Percentiles rank a stretch among this genome's conserved stretches.
These are phyloP conservation scores for Elsinoe perseae DNA, from an alignment of 2,329 filamentous ascomycete species.

Conservation along the genomic window DNA sequence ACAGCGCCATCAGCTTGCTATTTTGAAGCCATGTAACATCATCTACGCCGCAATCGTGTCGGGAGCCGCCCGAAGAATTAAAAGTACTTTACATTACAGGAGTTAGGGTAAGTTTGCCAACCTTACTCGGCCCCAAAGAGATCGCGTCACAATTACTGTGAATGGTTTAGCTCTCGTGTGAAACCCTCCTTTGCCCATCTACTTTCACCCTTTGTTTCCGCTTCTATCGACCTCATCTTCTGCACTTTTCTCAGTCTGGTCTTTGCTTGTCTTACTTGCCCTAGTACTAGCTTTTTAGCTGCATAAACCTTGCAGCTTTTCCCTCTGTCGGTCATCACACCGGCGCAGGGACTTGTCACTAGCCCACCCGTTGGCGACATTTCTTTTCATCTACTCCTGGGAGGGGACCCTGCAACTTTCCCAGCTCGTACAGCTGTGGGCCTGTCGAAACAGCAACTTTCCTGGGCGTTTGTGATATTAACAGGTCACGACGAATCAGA, in stretches of 20 bases:
- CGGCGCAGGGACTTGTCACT: not conserved
- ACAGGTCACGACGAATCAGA: not conserved
- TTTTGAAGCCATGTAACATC: not conserved
- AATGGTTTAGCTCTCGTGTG: not conserved
- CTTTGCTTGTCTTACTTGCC: not conserved
- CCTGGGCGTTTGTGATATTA: not conserved
- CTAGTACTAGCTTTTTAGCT: not conserved
- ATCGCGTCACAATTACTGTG: slow-evolving; percentile 1
- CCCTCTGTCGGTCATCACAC: not conserved
- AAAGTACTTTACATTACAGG: not conserved
- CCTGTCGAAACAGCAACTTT: not conserved
- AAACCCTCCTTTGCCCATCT: not conserved
- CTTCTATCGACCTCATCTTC: not conserved
- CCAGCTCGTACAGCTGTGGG: not conserved
- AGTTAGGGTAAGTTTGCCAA: not conserved
- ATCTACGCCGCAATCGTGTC: not conserved
- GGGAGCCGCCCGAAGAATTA: not conserved
- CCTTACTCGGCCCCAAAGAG: not conserved
- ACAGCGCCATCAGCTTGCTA: not conserved
- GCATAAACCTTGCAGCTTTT: slow-evolving; percentile 7
- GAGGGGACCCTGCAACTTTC: not conserved
- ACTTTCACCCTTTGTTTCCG: not conserved
- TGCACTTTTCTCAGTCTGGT: not conserved
- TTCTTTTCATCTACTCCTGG: not conserved
- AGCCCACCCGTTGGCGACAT: not conserved